Conservation (phyloP, 805 yeast species). For the Torulaspora delbrueckii region DNA sequence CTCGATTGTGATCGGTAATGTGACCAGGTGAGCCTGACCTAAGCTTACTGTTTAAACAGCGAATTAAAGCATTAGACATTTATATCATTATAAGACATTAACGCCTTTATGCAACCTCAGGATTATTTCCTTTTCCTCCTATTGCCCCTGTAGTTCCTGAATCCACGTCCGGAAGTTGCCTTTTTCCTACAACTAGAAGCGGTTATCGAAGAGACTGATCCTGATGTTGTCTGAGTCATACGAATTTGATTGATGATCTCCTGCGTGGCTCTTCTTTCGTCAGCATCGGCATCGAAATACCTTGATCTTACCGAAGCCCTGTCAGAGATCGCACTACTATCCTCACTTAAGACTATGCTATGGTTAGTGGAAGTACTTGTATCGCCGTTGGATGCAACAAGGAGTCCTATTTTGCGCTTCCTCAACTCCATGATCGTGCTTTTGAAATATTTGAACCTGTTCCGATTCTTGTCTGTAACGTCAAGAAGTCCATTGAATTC, state of each 20-base stretch:
- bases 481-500: conserved; percentile 24
- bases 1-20: background rate
- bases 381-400: conserved; percentile 6
- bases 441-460: conserved; percentile 25
- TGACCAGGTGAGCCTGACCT: background rate
- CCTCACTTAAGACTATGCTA: conserved; percentile 17
- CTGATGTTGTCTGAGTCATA: conserved; percentile 10
- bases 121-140: conserved; percentile 4
- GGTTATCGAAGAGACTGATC: conserved; percentile 1
- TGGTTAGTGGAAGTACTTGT: conserved; percentile 6
- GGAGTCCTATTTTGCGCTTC: conserved; percentile 15
- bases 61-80: too few relatives aligned
- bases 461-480: conserved; percentile 17
- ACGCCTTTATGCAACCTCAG: background rate
- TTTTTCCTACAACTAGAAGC: conserved; percentile 5
- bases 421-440: conserved; percentile 22
- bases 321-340: conserved; percentile 15
- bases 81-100: background rate
- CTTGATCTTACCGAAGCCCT: conserved; percentile 16
- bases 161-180: conserved; percentile 7
- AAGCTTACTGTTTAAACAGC: background rate
- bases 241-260: conserved; percentile 22
- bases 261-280: conserved; percentile 17
- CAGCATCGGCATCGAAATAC: conserved; percentile 17
- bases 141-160: conserved; percentile 7